Base-by-base conservation (phyloP, 768 basidiomycete species). In the Tylopilus subfusipes region DNA sequence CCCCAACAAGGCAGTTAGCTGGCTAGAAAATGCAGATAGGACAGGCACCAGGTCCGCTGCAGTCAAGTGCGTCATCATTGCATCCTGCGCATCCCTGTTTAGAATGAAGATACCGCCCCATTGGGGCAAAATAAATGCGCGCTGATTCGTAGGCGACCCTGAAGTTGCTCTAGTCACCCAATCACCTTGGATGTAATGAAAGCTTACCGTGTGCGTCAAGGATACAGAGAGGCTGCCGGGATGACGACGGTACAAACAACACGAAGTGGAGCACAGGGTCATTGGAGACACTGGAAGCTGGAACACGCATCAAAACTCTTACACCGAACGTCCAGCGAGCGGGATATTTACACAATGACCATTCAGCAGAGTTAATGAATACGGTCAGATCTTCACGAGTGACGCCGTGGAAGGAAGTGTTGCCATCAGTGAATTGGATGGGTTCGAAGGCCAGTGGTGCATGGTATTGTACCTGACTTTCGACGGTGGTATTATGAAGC, bases 191-290 rank as follows among this genome's bases (percentile, higher is more conserved):
- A 48, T 31, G 42, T 40, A 50, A 54, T 47, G 40, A 58, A 39
- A 12, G 39, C 68, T 57, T 60, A 81, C 87, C 80, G 57, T 81
- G 68, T 21, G 74, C 54, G 53, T 83, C 75, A 10, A 87, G 72
- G 22, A 97, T 85, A 30, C 74, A 72, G 54, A 98, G 72, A 4
- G 96, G 93, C 25, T 82, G 75, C 51, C 81, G 84, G n/a, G 68
- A 61, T 5, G 76, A 64, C 0, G 88, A 86, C 2, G 97, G 97
- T 2, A 97, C 76, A 66, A 93, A 99, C 2, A 96, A 69, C 39
- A 98, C 74, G 63, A 99, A 95, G 70, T 98, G 91, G 1, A 99
- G 73, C 2, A 98, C 94, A 4, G 93, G 95, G 58, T 98, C 93
- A 56, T 90, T 93, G 1, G 93, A 93, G 3, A 87, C 86, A 53